Evolutionary conservation across 225 moss, liverwort and hornwort genomes (phyloP), one percentile per base, ranked within the genome.

Genomic region (Bryum argenteum): DNA sequence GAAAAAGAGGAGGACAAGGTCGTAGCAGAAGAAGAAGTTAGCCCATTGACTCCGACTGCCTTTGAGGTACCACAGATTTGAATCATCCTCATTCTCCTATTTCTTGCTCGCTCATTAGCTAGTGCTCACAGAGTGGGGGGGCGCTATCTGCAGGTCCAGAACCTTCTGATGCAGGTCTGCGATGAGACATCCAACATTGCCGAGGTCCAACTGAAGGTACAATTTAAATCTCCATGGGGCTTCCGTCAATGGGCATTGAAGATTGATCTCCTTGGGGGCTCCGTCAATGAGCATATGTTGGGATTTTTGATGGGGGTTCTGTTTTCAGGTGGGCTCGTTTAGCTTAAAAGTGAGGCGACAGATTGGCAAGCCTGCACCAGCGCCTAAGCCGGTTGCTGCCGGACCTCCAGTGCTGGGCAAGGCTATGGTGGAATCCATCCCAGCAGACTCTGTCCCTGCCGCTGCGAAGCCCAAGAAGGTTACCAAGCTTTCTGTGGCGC

Each of bases 391-490:
- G 17, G 83, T 82, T 58, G 84, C 87, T 58, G 71, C 82, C 48
- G 88, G 82, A 13, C 85, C 88, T 63, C 82, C 79, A 14, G 84
- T 84, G 12, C 62, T 83, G 66, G 88, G 93, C 79, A 90, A 91
- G 61, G 90, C 96, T 8, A 93, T 96, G 93, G 87, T 93, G 39
- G 96, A 93, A 50, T 93, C 93, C 24, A 81, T 74, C 67, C 80
- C 89, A 43, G 81, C 83, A 1, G 71, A 72, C 15, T 80, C 86
- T 6, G 86, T 86, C 60, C 83, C 89, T 24, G 68, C 85, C 16
- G 82, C 87, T 42, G 75, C 86, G 11, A 77, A 84, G 58, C 81
- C 89, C 55, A 79, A 69, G 47, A 83, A 83, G 83, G 42, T 75
- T 12, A 37, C 83, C 16, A 81, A 83, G 78, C 81, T 98, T 58